Conservation (phyloP, 768 basidiomycete species). For the Pulveroboletus sp. region DNA sequence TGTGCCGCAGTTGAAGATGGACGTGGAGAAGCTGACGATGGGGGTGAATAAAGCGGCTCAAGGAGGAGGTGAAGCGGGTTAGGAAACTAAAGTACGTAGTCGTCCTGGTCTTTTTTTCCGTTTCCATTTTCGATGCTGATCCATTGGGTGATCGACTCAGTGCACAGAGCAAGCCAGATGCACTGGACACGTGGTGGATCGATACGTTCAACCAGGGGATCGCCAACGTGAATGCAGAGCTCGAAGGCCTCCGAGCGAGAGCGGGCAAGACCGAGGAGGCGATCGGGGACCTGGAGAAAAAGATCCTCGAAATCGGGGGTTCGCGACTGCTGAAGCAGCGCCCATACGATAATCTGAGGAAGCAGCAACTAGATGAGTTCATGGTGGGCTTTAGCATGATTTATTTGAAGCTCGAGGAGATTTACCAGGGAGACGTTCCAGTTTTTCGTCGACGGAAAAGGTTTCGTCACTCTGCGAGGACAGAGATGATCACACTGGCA, state of each 20-base stretch:
- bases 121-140: slow-evolving; percentile 1
- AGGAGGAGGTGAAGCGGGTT: slow-evolving; percentile 82
- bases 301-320: slow-evolving; percentile 92
- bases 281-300: slow-evolving; percentile 83
- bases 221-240: slow-evolving; percentile 47
- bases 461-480: neutral
- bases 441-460: neutral
- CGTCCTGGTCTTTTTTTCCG: too few species aligned
- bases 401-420: slow-evolving; percentile 95
- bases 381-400: slow-evolving; percentile 94
- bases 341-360: slow-evolving; percentile 84
- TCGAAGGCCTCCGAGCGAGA: slow-evolving; percentile 61
- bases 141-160: slow-evolving; percentile 35
- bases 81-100: slow-evolving; percentile 73
- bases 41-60: too few species aligned
- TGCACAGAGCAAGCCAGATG: slow-evolving; percentile 77
- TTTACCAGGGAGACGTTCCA: slow-evolving; percentile 80
- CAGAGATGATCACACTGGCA: slow-evolving; percentile 97
- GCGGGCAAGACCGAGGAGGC: slow-evolving; percentile 68
- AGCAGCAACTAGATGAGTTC: slow-evolving; percentile 89
- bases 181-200: slow-evolving; percentile 76
- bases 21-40: slow-evolving; percentile 75
- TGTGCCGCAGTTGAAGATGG: slow-evolving; percentile 74
- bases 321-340: slow-evolving; percentile 83
- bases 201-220: slow-evolving; percentile 71